A percentile compares a stretch with the other conserved stretches of the same genome.
These are phyloP conservation scores for Beauveria sp. DNA, from an alignment of 2,329 filamentous ascomycete genomes.

Conservation along the genomic window DNA sequence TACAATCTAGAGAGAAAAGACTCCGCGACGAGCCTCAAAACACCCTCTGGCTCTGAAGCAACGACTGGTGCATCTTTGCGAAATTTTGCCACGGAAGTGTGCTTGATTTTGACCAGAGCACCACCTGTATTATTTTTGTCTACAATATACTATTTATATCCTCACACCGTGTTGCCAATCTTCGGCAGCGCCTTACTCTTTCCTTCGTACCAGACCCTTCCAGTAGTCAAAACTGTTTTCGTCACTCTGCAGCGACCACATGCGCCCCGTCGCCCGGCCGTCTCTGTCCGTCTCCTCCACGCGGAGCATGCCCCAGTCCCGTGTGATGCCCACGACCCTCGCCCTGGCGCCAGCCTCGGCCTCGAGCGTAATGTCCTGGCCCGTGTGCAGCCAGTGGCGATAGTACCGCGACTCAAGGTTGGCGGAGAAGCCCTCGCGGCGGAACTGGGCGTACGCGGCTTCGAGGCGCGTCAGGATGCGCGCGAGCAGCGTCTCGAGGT, in stretches of 20 bases:
- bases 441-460: slow-evolving; percentile 66
- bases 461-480: slow-evolving; percentile 74
- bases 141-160: slow-evolving; percentile 2
- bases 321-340: slow-evolving; percentile 76
- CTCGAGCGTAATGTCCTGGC: slow-evolving; percentile 67
- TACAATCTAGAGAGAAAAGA: slow-evolving; percentile 19
- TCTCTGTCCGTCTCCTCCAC: slow-evolving; percentile 74
- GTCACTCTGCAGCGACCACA: slow-evolving; percentile 85
- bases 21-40: slow-evolving; percentile 3
- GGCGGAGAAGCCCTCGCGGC: slow-evolving; percentile 64
- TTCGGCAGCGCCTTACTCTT: slow-evolving; percentile 42
- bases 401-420: slow-evolving; percentile 74
- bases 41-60: not conserved
- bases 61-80: not conserved
- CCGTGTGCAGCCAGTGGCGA: slow-evolving; percentile 74
- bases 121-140: slow-evolving; percentile 9
- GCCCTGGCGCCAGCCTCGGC: slow-evolving; percentile 68
- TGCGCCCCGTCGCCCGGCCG: slow-evolving; percentile 66
- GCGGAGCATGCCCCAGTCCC: slow-evolving; percentile 81
- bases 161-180: not conserved
- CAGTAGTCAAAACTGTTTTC: slow-evolving; percentile 99
- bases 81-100: not conserved
- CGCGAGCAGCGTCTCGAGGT: slow-evolving; percentile 73
- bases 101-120: not conserved
- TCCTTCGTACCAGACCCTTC: slow-evolving; percentile 75